Evolutionary conservation across 2,329 filamentous ascomycete species (phyloP).

Genomic region (Ascochyta pisi): DNA sequence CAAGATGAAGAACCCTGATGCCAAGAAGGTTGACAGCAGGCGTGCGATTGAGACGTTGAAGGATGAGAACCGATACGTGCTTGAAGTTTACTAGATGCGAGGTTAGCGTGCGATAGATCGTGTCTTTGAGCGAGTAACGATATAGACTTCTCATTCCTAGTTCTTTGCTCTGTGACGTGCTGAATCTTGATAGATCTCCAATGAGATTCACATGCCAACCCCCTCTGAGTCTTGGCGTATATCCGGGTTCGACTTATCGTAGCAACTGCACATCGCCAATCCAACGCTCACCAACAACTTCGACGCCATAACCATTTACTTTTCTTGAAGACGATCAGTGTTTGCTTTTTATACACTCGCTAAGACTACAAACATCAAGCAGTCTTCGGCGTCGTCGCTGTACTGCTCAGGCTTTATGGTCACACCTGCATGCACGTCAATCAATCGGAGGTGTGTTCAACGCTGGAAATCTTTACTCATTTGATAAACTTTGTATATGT

Average conservation of each 20-base stretch:
- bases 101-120: constrained; percentile 1
- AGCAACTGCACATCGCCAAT: neutral
- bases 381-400: too few species aligned
- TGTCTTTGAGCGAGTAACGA: constrained; percentile 2
- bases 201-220: neutral
- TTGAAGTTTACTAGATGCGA: constrained; percentile 84
- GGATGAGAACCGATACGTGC: constrained; percentile 90
- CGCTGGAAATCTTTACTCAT: too few species aligned
- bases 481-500: too few species aligned
- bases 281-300: neutral
- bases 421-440: too few species aligned
- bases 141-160: neutral
- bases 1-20: constrained; percentile 57
- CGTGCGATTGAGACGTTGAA: constrained; percentile 98
- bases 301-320: too few species aligned
- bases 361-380: too few species aligned
- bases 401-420: too few species aligned
- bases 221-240: neutral
- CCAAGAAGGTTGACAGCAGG: constrained; percentile 80
- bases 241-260: neutral
- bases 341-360: too few species aligned
- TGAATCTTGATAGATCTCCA: neutral
- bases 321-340: too few species aligned
- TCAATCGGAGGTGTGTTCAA: too few species aligned
- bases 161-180: neutral